Evolutionary conservation across 805 yeast genomes (phyloP).

Genomic region (Candida coquimbonensis): DNA sequence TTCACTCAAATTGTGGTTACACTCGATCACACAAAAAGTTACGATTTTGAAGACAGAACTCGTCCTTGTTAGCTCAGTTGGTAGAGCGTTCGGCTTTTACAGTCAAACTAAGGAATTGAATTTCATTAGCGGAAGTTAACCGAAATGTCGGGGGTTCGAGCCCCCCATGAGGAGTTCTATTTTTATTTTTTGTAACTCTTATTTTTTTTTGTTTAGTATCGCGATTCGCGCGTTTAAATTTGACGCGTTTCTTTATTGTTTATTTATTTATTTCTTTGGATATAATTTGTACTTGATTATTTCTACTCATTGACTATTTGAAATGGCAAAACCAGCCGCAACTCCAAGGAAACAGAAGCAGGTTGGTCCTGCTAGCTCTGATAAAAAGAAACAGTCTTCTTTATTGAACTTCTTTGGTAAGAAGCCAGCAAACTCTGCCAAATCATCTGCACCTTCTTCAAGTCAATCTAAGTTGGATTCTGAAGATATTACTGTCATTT

Average conservation of each 20-base stretch:
- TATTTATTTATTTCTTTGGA: too few relatives aligned
- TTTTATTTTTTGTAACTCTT: neutral
- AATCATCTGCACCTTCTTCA: neutral
- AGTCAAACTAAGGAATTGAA: too few relatives aligned
- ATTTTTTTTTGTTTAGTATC: too few relatives aligned
- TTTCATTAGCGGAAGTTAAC: too few relatives aligned
- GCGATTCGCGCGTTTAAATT: too few relatives aligned
- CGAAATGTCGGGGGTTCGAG: constrained; percentile 1
- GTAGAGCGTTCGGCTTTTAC: too few relatives aligned
- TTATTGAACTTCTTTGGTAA: constrained; percentile 12
- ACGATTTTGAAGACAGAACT: neutral
- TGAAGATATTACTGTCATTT: constrained; percentile 3
- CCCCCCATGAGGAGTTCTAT: constrained; percentile 3
- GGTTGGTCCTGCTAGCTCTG: neutral
- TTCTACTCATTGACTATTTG: too few relatives aligned
- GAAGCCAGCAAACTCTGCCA: neutral
- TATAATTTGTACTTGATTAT: too few relatives aligned
- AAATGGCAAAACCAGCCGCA: neutral
- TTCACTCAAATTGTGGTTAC: too few relatives aligned
- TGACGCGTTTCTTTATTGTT: neutral
- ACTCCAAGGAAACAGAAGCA: constrained; percentile 1
- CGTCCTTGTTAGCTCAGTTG: constrained; percentile 9
- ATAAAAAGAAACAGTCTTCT: constrained; percentile 10
- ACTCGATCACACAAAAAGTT: too few relatives aligned
- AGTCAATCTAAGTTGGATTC: constrained; percentile 2